phyloP scores from a whole-genome alignment of 192 early-diverging fungal species.

The Linderina pennispora region DNA sequence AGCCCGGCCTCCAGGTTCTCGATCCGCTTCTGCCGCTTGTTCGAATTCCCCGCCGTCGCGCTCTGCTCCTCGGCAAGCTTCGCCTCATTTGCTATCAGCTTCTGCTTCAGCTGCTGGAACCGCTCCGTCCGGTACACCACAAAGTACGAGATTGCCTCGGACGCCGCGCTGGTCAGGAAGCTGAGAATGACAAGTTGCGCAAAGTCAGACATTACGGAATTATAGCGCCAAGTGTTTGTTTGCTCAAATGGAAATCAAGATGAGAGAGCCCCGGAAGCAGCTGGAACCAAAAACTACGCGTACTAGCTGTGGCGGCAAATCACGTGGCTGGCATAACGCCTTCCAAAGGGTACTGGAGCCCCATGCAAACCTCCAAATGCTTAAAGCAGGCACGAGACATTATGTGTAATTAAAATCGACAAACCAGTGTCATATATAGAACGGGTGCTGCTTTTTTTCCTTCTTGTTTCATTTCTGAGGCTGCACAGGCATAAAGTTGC shows the following conservation, averaged over 20 bases:
- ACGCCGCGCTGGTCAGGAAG: constrained; percentile 23
- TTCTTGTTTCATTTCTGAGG: too few species aligned
- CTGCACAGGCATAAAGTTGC: constrained; percentile 62
- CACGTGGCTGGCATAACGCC: too few species aligned
- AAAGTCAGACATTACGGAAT: constrained; percentile 23
- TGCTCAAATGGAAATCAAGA: background rate
- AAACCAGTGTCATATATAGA: too few species aligned
- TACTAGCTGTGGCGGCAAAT: too few species aligned
- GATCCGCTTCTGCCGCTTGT: constrained; percentile 41
- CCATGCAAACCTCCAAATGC: too few species aligned
- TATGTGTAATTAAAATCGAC: too few species aligned
- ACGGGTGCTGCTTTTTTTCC: too few species aligned
- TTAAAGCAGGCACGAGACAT: too few species aligned
- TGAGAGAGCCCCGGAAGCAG: too few species aligned
- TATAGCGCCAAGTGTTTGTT: background rate
- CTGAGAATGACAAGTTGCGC: constrained; percentile 20
- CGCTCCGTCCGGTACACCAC: constrained; percentile 37
- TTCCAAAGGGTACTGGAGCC: too few species aligned
- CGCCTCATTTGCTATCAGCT: constrained; percentile 27
- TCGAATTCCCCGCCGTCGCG: constrained; percentile 11
- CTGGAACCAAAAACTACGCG: too few species aligned
- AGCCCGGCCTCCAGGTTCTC: constrained; percentile 38
- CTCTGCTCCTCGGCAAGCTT: constrained; percentile 30
- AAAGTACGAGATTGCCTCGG: constrained; percentile 38
- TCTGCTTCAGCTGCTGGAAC: constrained; percentile 39